These are phyloP conservation scores for Rhodomyrtus tomentosa DNA, from an alignment of 345 rosid genomes.

Conservation along the genomic window DNA sequence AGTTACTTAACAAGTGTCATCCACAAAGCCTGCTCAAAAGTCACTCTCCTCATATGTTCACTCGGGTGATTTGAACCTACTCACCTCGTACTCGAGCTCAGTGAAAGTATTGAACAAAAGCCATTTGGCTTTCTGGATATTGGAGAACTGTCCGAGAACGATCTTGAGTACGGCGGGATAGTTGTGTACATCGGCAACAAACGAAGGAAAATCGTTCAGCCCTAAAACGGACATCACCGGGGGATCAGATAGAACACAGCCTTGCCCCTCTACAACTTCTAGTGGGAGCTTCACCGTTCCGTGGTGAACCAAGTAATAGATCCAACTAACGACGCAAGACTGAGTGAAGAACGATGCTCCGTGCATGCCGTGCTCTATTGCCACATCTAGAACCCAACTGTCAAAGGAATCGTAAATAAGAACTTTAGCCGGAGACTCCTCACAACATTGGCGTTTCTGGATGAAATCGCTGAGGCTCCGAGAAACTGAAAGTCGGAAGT, in stretches of 20 bases:
- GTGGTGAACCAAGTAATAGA: conserved; percentile 3
- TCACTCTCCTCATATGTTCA: neutral
- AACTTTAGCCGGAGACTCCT: conserved; percentile 7
- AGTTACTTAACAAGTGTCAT: neutral
- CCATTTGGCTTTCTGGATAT: conserved; percentile 17
- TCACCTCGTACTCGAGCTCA: conserved; percentile 38
- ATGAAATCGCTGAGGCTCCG: conserved; percentile 15
- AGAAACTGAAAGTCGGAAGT: conserved; percentile 9
- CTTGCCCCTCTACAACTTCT: neutral
- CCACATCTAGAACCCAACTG: conserved; percentile 25
- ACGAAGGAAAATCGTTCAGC: conserved; percentile 26
- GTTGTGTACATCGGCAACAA: conserved; percentile 7
- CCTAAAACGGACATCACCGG: conserved; percentile 25
- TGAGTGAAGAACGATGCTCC: conserved; percentile 19
- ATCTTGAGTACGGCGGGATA: conserved; percentile 1
- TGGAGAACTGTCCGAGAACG: conserved; percentile 16
- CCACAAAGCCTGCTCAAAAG: neutral
- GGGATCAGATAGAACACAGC: neutral
- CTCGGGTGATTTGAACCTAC: conserved; percentile 19
- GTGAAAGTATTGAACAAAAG: conserved; percentile 37
- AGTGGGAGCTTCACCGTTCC: conserved; percentile 12
- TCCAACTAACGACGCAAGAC: conserved; percentile 4
- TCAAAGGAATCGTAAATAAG: conserved; percentile 27
- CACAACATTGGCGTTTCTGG: neutral
- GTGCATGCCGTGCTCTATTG: neutral